phyloP scores from a whole-genome alignment of 2,329 filamentous ascomycete species.

The Rhytidhysteron rufulum region DNA sequence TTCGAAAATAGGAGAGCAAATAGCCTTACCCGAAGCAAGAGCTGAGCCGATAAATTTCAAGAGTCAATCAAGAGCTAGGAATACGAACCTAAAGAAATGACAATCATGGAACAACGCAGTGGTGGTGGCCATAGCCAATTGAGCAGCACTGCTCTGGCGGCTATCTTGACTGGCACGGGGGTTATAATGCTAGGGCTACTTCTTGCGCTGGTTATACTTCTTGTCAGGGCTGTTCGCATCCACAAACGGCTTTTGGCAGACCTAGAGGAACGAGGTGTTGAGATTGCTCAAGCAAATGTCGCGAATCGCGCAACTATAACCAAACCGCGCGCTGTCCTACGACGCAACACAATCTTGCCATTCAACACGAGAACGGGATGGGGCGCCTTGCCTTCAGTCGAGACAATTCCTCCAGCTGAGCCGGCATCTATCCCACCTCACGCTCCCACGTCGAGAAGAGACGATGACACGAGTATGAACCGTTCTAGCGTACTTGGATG shows the following conservation, averaged over 20 bases:
- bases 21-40: constrained; percentile 6
- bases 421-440: constrained; percentile 8
- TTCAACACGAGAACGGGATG: constrained; percentile 37
- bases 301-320: constrained; percentile 13
- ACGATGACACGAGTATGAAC: constrained; percentile 14
- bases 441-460: constrained; percentile 21
- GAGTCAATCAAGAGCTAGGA: too few species aligned
- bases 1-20: not conserved
- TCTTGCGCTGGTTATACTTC: constrained; percentile 19
- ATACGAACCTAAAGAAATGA: too few species aligned
- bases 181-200: constrained; percentile 22
- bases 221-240: constrained; percentile 21
- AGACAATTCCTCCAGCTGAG: constrained; percentile 24
- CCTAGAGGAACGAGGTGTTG: constrained; percentile 29
- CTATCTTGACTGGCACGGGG: constrained; percentile 21
- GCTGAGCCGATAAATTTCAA: not conserved
- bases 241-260: constrained; percentile 29
- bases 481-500: constrained; percentile 24
- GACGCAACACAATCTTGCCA: constrained; percentile 27
- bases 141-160: constrained; percentile 19
- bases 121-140: constrained; percentile 9
- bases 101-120: not conserved
- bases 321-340: constrained; percentile 28
- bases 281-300: constrained; percentile 17
- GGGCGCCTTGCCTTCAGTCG: constrained; percentile 39